Percentiles rank a stretch among this genome's conserved stretches.
Evolutionary conservation across 768 basidiomycete species (phyloP).

Genomic region (Thelephora ganbajun): DNA sequence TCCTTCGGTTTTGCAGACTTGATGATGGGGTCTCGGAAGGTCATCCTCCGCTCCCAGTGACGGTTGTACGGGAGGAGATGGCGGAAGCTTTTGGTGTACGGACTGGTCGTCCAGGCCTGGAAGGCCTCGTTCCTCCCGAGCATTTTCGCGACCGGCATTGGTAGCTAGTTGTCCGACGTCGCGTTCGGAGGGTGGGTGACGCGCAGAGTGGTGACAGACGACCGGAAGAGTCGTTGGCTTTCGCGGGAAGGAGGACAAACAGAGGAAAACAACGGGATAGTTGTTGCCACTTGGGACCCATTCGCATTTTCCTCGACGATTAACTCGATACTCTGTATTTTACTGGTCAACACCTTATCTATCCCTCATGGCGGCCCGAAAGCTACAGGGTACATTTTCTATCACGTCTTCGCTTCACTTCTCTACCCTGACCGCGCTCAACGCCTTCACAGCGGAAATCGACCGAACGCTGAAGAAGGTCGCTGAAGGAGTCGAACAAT

Average conservation of each 20-base stretch:
- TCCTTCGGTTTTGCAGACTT: constrained; percentile 51
- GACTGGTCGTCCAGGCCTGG: constrained; percentile 11
- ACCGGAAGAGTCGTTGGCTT: neutral
- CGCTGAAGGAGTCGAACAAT: constrained; percentile 85
- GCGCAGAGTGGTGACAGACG: neutral
- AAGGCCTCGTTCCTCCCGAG: constrained; percentile 7
- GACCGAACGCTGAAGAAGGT: constrained; percentile 98
- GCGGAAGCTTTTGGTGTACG: constrained; percentile 53
- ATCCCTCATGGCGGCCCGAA: constrained; percentile 71
- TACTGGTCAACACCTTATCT: constrained; percentile 1
- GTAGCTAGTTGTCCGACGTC: neutral
- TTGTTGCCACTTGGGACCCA: neutral
- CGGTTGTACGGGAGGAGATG: constrained; percentile 53
- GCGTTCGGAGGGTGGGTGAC: constrained; percentile 1
- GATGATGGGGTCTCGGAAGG: constrained; percentile 24
- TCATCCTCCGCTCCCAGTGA: constrained; percentile 30
- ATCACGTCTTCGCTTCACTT: neutral
- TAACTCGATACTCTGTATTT: too few species aligned
- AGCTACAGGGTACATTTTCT: constrained; percentile 57
- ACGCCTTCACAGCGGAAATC: constrained; percentile 69
- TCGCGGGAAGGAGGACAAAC: neutral
- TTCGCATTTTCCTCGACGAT: neutral
- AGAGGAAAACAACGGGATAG: neutral
- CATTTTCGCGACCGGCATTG: constrained; percentile 7
- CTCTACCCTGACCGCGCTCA: neutral